phyloP scores from a whole-genome alignment of 257 asterid genomes.

The Przewalskia tangutica region DNA sequence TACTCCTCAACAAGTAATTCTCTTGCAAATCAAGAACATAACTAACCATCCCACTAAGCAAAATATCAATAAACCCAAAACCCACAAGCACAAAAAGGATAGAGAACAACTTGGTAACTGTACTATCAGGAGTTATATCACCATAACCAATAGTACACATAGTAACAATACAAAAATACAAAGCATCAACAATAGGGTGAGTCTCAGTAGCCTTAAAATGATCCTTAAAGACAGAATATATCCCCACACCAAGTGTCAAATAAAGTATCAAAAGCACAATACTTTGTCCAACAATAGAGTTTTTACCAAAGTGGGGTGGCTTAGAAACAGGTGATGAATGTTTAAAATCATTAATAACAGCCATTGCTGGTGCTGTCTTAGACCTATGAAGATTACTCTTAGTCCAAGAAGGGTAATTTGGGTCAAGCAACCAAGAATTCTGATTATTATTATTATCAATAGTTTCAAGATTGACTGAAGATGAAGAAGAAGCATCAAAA shows the following conservation, averaged over 20 bases:
- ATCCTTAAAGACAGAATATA: constrained; percentile 48
- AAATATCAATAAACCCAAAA: constrained; percentile 80
- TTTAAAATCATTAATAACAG: constrained; percentile 51
- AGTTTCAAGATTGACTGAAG: constrained; percentile 7
- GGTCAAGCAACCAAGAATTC: constrained; percentile 55
- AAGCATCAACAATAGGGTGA: constrained; percentile 84
- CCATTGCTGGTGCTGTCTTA: constrained; percentile 89
- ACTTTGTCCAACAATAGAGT: constrained; percentile 57
- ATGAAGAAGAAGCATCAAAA: not conserved
- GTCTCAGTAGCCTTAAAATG: constrained; percentile 57
- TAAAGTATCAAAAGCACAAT: constrained; percentile 57
- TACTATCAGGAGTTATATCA: constrained; percentile 73
- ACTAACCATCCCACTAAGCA: constrained; percentile 81
- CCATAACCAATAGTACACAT: constrained; percentile 99
- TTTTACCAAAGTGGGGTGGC: constrained; percentile 41
- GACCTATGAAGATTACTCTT: constrained; percentile 69
- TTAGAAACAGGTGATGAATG: constrained; percentile 15
- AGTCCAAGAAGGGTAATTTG: constrained; percentile 32
- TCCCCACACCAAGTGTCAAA: constrained; percentile 64
- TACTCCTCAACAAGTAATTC: constrained; percentile 55
- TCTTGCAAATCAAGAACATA: constrained; percentile 94
- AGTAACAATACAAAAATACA: constrained; percentile 87
- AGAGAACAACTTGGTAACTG: constrained; percentile 63
- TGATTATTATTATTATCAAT: not conserved
- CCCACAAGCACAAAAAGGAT: constrained; percentile 86